Evolutionary conservation across 1,284 basidiomycete species (phyloP).

Genomic region (Irpex rosettiformis): DNA sequence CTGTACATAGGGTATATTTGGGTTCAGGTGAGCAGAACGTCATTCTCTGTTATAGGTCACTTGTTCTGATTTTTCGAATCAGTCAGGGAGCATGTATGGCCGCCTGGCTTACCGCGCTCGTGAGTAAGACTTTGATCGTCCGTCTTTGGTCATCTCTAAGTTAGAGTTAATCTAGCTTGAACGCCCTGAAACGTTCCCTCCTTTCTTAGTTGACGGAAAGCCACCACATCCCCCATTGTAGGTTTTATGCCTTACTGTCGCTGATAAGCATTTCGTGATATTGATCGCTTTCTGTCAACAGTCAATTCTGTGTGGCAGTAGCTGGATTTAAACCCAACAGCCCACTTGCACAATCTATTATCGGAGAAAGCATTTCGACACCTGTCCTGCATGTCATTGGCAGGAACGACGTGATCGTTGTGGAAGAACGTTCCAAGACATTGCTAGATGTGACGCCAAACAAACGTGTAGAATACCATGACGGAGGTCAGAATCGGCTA

Average conservation of each 20-base stretch:
- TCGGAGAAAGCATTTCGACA: slow-evolving; percentile 56
- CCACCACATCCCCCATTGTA: slow-evolving; percentile 70
- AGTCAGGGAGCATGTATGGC: slow-evolving; percentile 86
- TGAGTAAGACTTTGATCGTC: slow-evolving; percentile 25
- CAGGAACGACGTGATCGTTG: slow-evolving; percentile 76
- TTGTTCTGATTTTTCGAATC: slow-evolving; percentile 2
- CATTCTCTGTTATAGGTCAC: neutral
- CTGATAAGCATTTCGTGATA: neutral
- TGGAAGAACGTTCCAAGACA: slow-evolving; percentile 63
- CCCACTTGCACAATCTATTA: slow-evolving; percentile 49
- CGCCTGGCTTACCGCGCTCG: slow-evolving; percentile 69
- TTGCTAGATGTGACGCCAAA: slow-evolving; percentile 59
- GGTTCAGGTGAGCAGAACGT: slow-evolving; percentile 68
- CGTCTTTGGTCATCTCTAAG: neutral
- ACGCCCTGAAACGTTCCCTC: slow-evolving; percentile 52
- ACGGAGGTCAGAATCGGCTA: slow-evolving; percentile 54
- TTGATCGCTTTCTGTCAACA: slow-evolving; percentile 26
- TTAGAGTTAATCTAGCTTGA: slow-evolving; percentile 36
- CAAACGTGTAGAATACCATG: slow-evolving; percentile 66
- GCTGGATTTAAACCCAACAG: slow-evolving; percentile 64
- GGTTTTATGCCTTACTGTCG: slow-evolving; percentile 25
- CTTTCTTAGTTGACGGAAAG: slow-evolving; percentile 64
- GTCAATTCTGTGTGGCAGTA: slow-evolving; percentile 66
- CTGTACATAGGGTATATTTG: slow-evolving; percentile 68
- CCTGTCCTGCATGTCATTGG: slow-evolving; percentile 84